Conservation (phyloP, 1,139 yeast genomes). For the Saccharomyces hybrid region DNA sequence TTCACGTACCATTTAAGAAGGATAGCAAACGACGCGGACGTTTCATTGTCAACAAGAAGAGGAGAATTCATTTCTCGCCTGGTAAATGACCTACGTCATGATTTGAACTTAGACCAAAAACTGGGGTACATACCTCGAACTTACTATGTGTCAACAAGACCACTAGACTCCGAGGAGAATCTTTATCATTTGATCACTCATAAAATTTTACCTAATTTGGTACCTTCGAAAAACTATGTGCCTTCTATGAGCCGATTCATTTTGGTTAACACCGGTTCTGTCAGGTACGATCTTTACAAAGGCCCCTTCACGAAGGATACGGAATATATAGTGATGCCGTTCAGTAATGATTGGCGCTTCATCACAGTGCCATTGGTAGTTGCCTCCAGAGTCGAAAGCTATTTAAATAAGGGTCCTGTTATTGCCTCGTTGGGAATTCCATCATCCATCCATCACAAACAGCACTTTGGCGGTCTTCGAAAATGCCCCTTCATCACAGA, state of each 20-base stretch:
- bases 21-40: no score
- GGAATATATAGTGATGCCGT: conserved; percentile 80
- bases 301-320: conserved; percentile 81
- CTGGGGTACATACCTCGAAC: no score
- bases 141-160: no score
- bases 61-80: no score
- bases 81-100: no score
- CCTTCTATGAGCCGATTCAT: conserved; percentile 45
- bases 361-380: conserved; percentile 29
- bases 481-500: conserved; percentile 27
- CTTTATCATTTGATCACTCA: conserved; percentile 54
- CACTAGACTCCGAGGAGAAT: no score
- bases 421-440: conserved; percentile 19
- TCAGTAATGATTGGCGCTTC: conserved; percentile 63
- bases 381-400: conserved; percentile 27
- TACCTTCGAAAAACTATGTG: conserved; percentile 15
- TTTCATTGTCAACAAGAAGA: no score
- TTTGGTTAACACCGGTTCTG: conserved; percentile 78
- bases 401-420: conserved; percentile 25
- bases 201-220: conserved; percentile 53
- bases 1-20: no score
- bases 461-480: not conserved
- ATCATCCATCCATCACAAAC: not conserved
- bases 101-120: no score
- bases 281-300: conserved; percentile 79